phyloP scores from a whole-genome alignment of 129 eudicot species.

The Tanacetum coccineum region DNA sequence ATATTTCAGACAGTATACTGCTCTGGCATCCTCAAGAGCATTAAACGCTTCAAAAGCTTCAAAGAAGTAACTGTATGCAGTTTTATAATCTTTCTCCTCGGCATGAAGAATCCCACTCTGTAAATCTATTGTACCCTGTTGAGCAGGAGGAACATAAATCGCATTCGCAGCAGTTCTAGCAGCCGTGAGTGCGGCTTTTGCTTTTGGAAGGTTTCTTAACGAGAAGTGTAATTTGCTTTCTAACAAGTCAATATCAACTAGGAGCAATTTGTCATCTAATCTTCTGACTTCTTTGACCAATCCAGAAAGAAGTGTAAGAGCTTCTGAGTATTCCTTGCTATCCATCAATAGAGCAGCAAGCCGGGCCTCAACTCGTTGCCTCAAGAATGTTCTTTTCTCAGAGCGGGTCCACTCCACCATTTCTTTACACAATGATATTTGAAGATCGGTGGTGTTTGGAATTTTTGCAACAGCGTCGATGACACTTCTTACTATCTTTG shows the following conservation, averaged over 20 bases:
- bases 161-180: slow-evolving; percentile 80
- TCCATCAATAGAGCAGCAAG: slow-evolving; percentile 44
- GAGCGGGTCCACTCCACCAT: slow-evolving; percentile 60
- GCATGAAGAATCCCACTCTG: slow-evolving; percentile 55
- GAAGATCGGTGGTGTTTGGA: slow-evolving; percentile 52
- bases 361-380: slow-evolving; percentile 47
- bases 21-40: slow-evolving; percentile 54
- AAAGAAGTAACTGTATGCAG: slow-evolving; percentile 57
- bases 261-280: slow-evolving; percentile 45
- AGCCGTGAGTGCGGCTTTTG: slow-evolving; percentile 64
- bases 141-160: slow-evolving; percentile 66
- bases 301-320: slow-evolving; percentile 40
- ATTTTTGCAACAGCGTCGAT: slow-evolving; percentile 40
- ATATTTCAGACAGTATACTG: slow-evolving; percentile 65
- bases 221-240: slow-evolving; percentile 65
- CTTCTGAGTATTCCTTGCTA: slow-evolving; percentile 47
- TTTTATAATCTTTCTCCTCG: slow-evolving; percentile 57
- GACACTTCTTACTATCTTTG: slow-evolving; percentile 53
- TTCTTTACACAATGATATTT: slow-evolving; percentile 54
- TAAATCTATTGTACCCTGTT: slow-evolving; percentile 55
- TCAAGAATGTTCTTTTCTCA: slow-evolving; percentile 53
- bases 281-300: slow-evolving; percentile 48
- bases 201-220: slow-evolving; percentile 45
- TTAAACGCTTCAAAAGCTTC: slow-evolving; percentile 65
- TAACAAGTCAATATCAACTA: slow-evolving; percentile 54